These are phyloP conservation scores for Metschnikowia picachoensis DNA, from an alignment of 805 yeast species.

Conservation along the genomic window DNA sequence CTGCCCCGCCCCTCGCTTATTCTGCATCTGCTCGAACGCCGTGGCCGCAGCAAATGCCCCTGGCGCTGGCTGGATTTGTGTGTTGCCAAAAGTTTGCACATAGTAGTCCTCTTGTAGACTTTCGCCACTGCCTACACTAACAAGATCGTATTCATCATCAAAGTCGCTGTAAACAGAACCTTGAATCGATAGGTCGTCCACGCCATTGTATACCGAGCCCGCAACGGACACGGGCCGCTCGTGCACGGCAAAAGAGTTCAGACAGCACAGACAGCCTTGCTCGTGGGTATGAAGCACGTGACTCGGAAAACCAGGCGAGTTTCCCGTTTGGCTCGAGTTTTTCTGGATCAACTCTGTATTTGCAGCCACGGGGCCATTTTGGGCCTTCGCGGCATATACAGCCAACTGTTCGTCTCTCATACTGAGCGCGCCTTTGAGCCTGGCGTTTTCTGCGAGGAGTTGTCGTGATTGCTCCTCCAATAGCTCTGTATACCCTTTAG, in stretches of 20 bases:
- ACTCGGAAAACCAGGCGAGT: neutral
- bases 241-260: constrained; percentile 51
- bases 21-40: constrained; percentile 52
- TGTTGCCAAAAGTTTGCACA: constrained; percentile 5
- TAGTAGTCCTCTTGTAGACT: constrained; percentile 14
- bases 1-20: constrained; percentile 16
- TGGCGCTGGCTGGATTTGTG: constrained; percentile 59
- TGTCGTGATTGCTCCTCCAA: constrained; percentile 85
- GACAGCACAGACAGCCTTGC: constrained; percentile 50
- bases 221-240: constrained; percentile 66
- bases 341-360: neutral
- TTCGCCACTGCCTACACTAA: constrained; percentile 27
- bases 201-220: constrained; percentile 49
- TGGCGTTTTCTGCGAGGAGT: constrained; percentile 74
- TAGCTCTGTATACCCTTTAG: constrained; percentile 89
- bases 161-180: constrained; percentile 44
- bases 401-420: constrained; percentile 62
- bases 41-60: constrained; percentile 22
- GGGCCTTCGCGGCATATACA: constrained; percentile 9
- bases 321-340: neutral
- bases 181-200: constrained; percentile 28
- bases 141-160: constrained; percentile 15
- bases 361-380: too few relatives aligned
- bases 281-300: constrained; percentile 15
- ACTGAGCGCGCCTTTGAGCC: constrained; percentile 59